Evolutionary conservation across 768 basidiomycete genomes (phyloP), one percentile per base, ranked within the genome.

Genomic region (Termitomyces sp.): DNA sequence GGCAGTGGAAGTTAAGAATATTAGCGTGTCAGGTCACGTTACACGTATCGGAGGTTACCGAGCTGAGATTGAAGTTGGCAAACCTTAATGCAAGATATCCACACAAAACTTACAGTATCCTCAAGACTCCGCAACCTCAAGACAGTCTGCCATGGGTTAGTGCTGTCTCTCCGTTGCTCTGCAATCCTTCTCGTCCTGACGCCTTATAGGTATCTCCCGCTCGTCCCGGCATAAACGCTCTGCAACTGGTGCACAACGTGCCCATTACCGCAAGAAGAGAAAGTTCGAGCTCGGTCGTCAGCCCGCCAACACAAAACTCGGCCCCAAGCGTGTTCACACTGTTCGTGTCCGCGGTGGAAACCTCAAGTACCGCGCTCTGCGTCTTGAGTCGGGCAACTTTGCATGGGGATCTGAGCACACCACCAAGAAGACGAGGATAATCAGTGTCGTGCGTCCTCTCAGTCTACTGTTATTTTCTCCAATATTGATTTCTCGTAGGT

Each of bases 281-380:
- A 98, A 98, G 81, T 98, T 98, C 78, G 97, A 99, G 84, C 87
- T 98, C 69, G 97, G 96, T 72, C 94, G 97, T 72, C 97, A 98
- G 74, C 81, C 97, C 58, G 97, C 97, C 65, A 94, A 79, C 84
- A 99, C 97, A 71, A 98, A 92, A 81, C 87, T 99, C 63, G 95
- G 97, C 51, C 69, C 88, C 55, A 98, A 98, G 81, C 92, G 97
- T 60, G 79, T 99, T 68, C 97, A 98, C 79, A 83, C 85, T 55
- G 94, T 99, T 62, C 92, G 97, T 69, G 88, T 89, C 39, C 92
- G 97, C 69, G 97, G 97, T 62, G 97, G 97, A 58, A 98, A 94
- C 81, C 63, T 84, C 74, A 99, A 99, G 77, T 87, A 86, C 81
- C 88, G 97, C 65, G 97, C 97, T 53, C 88, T 99, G 60, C 92